A percentile compares a stretch with the other conserved stretches of the same genome.
Conservation (phyloP, 1,284 basidiomycete species). For the Cystobasidium pallidum region DNA sequence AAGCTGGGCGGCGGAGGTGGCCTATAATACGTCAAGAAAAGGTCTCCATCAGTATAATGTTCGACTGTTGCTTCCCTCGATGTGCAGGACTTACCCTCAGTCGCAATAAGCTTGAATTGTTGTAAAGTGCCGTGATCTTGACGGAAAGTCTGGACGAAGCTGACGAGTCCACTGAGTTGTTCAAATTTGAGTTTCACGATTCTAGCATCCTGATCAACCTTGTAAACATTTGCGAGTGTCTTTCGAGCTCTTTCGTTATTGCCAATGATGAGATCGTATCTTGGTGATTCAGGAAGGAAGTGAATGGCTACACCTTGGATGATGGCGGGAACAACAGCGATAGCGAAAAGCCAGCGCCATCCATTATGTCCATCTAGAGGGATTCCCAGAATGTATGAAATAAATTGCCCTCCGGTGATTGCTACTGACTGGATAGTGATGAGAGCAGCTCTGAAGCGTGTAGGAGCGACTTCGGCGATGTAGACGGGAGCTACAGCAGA, state of each 20-base stretch:
- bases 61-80: too few species aligned
- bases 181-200: constrained; percentile 67
- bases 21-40: not conserved
- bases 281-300: constrained; percentile 42
- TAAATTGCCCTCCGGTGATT: constrained; percentile 51
- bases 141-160: constrained; percentile 58
- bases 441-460: constrained; percentile 70
- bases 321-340: constrained; percentile 45
- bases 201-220: constrained; percentile 59
- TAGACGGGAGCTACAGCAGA: constrained; percentile 77
- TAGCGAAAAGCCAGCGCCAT: constrained; percentile 77
- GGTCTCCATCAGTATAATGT: too few species aligned
- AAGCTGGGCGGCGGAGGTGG: constrained; percentile 52
- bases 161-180: constrained; percentile 60
- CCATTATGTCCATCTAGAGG: constrained; percentile 68
- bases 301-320: constrained; percentile 33
- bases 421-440: constrained; percentile 60
- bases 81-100: not conserved
- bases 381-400: constrained; percentile 39
- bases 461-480: constrained; percentile 80
- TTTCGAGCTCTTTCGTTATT: constrained; percentile 61
- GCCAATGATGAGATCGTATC: constrained; percentile 53
- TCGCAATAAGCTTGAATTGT: constrained; percentile 19
- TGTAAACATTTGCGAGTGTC: constrained; percentile 64
- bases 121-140: constrained; percentile 1